Evolutionary conservation across 2,329 filamentous ascomycete species (phyloP).

Genomic region (Herpotrichia juniperi): DNA sequence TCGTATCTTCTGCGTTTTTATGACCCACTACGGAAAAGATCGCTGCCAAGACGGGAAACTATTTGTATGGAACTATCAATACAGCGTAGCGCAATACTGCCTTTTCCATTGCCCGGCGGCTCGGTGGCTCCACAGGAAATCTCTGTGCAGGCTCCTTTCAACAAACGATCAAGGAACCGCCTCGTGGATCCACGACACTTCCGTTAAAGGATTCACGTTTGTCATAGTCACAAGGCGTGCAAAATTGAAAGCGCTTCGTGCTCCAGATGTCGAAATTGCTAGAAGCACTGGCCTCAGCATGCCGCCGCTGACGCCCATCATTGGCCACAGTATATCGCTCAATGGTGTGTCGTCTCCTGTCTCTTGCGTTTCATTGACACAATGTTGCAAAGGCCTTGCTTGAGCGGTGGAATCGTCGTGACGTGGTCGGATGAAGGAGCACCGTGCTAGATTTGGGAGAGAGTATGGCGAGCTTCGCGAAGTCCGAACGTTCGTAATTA

Average conservation of each 20-base stretch:
- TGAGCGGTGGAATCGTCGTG: not conserved
- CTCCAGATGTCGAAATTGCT: not conserved
- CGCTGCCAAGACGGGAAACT: not conserved
- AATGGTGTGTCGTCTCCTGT: not conserved
- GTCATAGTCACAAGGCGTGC: not conserved
- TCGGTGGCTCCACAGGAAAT: not conserved
- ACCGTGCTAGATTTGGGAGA: too few relatives aligned
- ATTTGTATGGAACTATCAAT: not conserved
- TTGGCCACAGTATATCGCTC: not conserved
- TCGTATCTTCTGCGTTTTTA: not conserved
- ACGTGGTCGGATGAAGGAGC: not conserved
- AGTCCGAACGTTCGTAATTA: too few relatives aligned
- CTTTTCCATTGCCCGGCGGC: not conserved
- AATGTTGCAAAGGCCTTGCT: not conserved
- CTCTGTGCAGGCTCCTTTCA: not conserved
- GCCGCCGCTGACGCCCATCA: not conserved
- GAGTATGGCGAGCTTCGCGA: too few relatives aligned
- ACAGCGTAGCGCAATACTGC: not conserved
- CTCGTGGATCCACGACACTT: not conserved
- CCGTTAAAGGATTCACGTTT: conserved; percentile 1
- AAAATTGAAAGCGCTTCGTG: conserved; percentile 1
- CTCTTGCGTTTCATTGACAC: not conserved
- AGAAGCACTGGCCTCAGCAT: not conserved
- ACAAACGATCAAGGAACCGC: not conserved
- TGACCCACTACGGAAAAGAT: not conserved